Conservation (phyloP, 257 asterid species). For the Henckelia pumila region DNA sequence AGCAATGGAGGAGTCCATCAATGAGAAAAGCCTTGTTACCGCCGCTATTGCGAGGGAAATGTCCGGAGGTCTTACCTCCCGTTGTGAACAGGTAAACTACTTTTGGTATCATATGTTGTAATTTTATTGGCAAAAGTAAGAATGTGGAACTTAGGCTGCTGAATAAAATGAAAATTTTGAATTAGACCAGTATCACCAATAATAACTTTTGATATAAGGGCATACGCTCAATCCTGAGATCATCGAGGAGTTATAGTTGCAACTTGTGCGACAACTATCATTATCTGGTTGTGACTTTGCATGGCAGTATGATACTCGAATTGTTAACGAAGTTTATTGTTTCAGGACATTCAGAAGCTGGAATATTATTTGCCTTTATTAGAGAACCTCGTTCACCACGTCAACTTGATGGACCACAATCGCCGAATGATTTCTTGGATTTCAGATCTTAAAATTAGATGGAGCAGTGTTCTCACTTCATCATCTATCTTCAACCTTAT, state of each 20-base stretch:
- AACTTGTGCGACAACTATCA: not conserved
- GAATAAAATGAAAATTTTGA: not conserved
- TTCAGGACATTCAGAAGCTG: slow-evolving; percentile 62
- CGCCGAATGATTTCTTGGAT: slow-evolving; percentile 29
- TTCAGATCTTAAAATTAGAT: slow-evolving; percentile 48
- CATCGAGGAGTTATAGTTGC: not conserved
- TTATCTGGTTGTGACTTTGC: slow-evolving; percentile 2
- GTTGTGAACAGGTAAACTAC: slow-evolving; percentile 45
- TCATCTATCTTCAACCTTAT: slow-evolving; percentile 34
- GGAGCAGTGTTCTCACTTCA: slow-evolving; percentile 52
- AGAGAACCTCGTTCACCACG: slow-evolving; percentile 45
- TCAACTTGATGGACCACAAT: slow-evolving; percentile 20
- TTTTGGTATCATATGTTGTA: not conserved
- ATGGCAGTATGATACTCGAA: not conserved
- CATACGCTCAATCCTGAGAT: not conserved
- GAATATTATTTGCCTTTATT: slow-evolving; percentile 60
- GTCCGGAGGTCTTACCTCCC: slow-evolving; percentile 72
- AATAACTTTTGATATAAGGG: not conserved
- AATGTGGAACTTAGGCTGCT: not conserved
- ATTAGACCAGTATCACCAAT: not conserved
- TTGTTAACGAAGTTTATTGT: slow-evolving; percentile 8
- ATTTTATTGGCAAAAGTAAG: not conserved
- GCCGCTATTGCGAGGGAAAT: slow-evolving; percentile 74
- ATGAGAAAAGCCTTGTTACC: slow-evolving; percentile 40
- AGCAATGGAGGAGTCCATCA: slow-evolving; percentile 51